Percentiles rank a stretch among this genome's conserved stretches.
These are phyloP conservation scores for Croton setiger DNA, from an alignment of 441 rosid species.

Conservation along the genomic window DNA sequence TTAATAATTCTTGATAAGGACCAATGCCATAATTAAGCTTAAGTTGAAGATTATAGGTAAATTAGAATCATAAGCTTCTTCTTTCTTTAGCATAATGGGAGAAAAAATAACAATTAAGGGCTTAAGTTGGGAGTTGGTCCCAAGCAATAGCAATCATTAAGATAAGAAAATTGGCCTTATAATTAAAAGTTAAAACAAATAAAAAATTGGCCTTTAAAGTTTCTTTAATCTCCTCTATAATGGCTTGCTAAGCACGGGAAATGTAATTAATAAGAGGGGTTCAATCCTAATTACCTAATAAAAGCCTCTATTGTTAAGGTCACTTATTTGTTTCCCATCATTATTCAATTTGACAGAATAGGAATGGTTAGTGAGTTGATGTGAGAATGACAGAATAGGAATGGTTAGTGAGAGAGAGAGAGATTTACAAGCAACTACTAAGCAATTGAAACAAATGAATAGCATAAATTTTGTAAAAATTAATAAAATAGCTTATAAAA, in stretches of 20 bases:
- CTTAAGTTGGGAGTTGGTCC: conserved; percentile 2
- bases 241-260: background rate
- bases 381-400: too few relatives aligned
- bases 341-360: background rate
- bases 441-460: too few relatives aligned
- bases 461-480: too few relatives aligned
- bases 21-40: background rate
- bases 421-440: too few relatives aligned
- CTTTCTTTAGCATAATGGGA: background rate
- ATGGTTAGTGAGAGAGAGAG: too few relatives aligned
- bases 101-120: background rate
- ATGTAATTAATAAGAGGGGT: background rate
- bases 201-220: background rate
- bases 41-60: background rate
- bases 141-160: conserved; percentile 1
- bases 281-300: too few relatives aligned
- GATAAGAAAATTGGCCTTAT: too few relatives aligned
- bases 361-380: too few relatives aligned
- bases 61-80: background rate
- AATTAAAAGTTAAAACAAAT: background rate
- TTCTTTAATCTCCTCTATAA: background rate
- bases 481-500: too few relatives aligned
- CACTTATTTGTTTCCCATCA: too few relatives aligned
- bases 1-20: too few relatives aligned
- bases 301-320: too few relatives aligned